These are phyloP conservation scores for Cyberlindnera saturnus DNA, from an alignment of 805 yeast genomes.

Conservation along the genomic window DNA sequence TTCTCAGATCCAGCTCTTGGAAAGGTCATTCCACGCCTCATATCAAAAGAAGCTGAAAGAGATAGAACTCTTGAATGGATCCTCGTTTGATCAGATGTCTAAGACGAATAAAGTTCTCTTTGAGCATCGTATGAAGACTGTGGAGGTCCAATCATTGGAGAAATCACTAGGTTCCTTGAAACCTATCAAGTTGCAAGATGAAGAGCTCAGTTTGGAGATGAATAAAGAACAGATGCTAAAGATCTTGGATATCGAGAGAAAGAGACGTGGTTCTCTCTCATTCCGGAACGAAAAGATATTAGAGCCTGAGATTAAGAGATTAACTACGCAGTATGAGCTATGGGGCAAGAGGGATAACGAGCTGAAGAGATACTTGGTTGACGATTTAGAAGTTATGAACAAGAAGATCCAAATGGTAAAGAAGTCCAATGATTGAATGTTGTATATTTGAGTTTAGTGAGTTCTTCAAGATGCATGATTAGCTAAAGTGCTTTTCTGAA, in stretches of 20 bases:
- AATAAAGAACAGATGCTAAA: constrained; percentile 15
- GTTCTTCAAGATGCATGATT: no score
- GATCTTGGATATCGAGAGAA: constrained; percentile 16
- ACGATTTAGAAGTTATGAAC: constrained; percentile 16
- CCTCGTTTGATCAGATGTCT: constrained; percentile 10
- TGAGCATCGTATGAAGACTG: constrained; percentile 11
- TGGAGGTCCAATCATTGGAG: constrained; percentile 10
- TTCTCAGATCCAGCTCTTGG: constrained; percentile 8
- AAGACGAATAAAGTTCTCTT: constrained; percentile 12
- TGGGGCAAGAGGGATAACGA: constrained; percentile 19
- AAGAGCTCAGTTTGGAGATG: constrained; percentile 5
- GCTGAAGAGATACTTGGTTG: constrained; percentile 17
- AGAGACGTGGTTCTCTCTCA: constrained; percentile 12
- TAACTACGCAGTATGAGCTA: constrained; percentile 12
- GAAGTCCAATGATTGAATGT: background rate
- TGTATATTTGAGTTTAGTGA: no score
- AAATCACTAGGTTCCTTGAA: constrained; percentile 9
- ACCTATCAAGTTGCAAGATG: constrained; percentile 13
- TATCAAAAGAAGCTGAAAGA: constrained; percentile 6
- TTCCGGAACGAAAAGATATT: constrained; percentile 14
- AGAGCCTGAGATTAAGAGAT: constrained; percentile 13
- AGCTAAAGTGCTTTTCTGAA: no score
- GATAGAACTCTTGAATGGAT: constrained; percentile 1
- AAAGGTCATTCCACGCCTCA: constrained; percentile 9
- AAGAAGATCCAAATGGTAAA: constrained; percentile 8